A percentile compares a stretch with the other conserved stretches of the same genome.
Evolutionary conservation across 306 rosid species (phyloP).

Genomic region (Argentina anserina): DNA sequence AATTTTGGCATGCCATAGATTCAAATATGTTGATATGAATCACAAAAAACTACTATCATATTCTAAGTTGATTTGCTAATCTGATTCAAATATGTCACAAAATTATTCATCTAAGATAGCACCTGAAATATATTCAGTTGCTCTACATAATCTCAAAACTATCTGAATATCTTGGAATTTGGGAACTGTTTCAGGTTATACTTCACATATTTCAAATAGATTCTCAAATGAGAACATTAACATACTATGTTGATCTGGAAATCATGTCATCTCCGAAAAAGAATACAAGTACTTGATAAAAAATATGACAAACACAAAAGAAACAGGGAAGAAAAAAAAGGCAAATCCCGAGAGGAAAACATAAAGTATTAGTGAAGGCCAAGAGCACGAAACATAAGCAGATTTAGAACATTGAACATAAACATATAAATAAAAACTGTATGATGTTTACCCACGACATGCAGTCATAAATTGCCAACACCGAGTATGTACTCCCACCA

Average conservation of each 20-base stretch:
- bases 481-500: constrained; percentile 91
- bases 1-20: background rate
- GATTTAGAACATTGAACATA: background rate
- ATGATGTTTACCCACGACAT: constrained; percentile 93
- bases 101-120: background rate
- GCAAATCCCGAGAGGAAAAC: background rate
- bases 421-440: background rate
- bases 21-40: background rate
- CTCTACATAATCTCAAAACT: background rate
- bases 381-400: constrained; percentile 9
- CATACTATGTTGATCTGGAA: background rate
- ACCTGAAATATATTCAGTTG: background rate
- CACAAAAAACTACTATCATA: background rate
- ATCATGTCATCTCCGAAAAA: background rate
- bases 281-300: background rate
- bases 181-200: background rate
- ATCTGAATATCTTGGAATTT: background rate
- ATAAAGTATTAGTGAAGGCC: background rate
- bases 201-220: background rate
- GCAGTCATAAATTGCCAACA: constrained; percentile 94
- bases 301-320: background rate
- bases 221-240: background rate
- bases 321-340: no score
- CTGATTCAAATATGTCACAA: background rate
- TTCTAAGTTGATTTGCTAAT: background rate